phyloP scores from a whole-genome alignment of 2,329 filamentous ascomycete genomes.

The Colletotrichum limetticola region DNA sequence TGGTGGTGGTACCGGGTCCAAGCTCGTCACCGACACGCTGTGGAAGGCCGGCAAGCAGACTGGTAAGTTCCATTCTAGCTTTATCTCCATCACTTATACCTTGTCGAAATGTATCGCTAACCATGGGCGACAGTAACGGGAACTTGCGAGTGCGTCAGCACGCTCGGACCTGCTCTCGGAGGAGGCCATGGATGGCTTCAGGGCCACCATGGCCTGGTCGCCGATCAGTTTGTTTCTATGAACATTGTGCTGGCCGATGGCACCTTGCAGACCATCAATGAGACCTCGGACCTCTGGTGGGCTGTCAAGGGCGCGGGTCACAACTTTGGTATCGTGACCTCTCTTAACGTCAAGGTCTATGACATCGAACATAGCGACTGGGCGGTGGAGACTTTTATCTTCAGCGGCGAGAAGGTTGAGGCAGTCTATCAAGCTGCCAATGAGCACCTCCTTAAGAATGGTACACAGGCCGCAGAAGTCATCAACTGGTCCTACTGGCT shows the following conservation, averaged over 20 bases:
- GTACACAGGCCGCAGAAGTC: constrained; percentile 54
- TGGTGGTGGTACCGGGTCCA: constrained; percentile 58
- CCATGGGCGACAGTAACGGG: constrained; percentile 52
- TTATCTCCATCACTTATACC: neutral
- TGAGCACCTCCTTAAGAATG: constrained; percentile 53
- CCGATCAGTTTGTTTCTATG: constrained; percentile 63
- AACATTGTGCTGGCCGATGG: constrained; percentile 64
- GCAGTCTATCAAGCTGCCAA: constrained; percentile 58
- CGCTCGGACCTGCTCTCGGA: constrained; percentile 62
- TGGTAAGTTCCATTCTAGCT: constrained; percentile 41
- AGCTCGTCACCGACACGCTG: constrained; percentile 57
- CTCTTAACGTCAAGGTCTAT: constrained; percentile 59
- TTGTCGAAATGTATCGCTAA: constrained; percentile 1
- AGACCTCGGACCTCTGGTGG: constrained; percentile 65
- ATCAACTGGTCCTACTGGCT: constrained; percentile 63
- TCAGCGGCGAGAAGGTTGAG: constrained; percentile 60
- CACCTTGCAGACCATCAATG: constrained; percentile 48
- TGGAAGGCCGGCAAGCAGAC: constrained; percentile 63
- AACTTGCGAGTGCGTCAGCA: constrained; percentile 63
- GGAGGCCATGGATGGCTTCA: constrained; percentile 68
- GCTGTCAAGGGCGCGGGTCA: constrained; percentile 67
- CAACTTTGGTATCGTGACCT: constrained; percentile 69
- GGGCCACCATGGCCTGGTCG: constrained; percentile 62
- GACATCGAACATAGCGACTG: constrained; percentile 52
- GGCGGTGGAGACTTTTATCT: constrained; percentile 57